These are phyloP conservation scores for Aegilops speltoides DNA, from an alignment of 176 grass and related monocot genomes.

Conservation along the genomic window DNA sequence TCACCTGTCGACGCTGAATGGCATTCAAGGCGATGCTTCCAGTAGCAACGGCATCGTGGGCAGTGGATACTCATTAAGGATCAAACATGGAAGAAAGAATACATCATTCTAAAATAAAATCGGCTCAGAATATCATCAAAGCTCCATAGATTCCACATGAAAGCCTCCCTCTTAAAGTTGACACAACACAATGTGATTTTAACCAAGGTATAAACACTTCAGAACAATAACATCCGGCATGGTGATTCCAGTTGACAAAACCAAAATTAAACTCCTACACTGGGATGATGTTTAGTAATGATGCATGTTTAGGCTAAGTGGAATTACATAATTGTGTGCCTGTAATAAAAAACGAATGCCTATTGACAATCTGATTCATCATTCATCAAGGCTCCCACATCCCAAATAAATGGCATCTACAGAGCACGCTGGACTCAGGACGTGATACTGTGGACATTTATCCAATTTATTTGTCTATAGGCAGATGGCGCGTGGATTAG, in stretches of 20 bases:
- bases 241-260: not conserved
- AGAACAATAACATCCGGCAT: not conserved
- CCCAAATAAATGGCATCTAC: not conserved
- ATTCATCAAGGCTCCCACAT: not conserved
- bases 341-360: not conserved
- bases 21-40: constrained; percentile 86
- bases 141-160: not conserved
- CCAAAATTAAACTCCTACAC: not conserved
- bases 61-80: constrained; percentile 72
- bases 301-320: not conserved
- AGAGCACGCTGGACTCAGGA: not conserved
- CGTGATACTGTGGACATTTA: not conserved
- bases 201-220: not conserved
- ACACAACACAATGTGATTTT: not conserved
- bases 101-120: not conserved
- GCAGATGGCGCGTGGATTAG: not conserved
- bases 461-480: not conserved
- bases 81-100: constrained; percentile 11
- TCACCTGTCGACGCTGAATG: constrained; percentile 83
- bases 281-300: not conserved
- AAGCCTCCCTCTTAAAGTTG: not conserved
- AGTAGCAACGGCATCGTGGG: constrained; percentile 63
- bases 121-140: not conserved
- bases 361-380: not conserved
- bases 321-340: not conserved